phyloP scores from a whole-genome alignment of 345 rosid species.

The Lumnitzera racemosa region DNA sequence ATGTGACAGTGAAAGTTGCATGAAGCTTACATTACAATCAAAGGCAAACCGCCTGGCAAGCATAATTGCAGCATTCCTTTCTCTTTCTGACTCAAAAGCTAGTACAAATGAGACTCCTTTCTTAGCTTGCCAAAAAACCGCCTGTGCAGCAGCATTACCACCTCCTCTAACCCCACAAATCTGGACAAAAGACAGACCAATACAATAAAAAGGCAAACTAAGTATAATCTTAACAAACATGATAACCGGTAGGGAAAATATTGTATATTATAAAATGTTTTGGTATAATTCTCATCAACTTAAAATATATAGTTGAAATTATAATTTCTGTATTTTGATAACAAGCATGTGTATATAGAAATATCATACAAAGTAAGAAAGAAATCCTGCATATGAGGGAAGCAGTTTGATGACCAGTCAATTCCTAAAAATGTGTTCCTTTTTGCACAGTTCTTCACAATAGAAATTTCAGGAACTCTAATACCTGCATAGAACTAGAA shows the following conservation, averaged over 20 bases:
- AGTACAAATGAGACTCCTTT: constrained; percentile 67
- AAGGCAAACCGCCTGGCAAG: constrained; percentile 93
- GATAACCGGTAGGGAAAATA: background rate
- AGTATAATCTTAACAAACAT: background rate
- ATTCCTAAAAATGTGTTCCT: too few species aligned
- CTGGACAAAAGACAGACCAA: constrained; percentile 27
- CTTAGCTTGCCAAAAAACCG: constrained; percentile 87
- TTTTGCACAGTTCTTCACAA: background rate
- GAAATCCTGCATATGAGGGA: too few species aligned
- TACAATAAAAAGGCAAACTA: background rate
- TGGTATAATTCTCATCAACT: too few species aligned
- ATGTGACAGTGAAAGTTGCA: background rate
- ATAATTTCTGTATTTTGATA: too few species aligned
- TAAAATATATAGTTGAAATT: too few species aligned
- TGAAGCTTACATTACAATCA: constrained; percentile 81
- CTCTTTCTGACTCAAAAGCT: constrained; percentile 90
- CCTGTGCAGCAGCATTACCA: constrained; percentile 95
- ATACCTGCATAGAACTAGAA: constrained; percentile 88
- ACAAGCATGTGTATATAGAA: too few species aligned
- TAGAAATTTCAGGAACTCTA: background rate
- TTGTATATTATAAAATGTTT: too few species aligned
- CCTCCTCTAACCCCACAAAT: constrained; percentile 99
- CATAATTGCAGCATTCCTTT: constrained; percentile 87
- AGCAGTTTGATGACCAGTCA: too few species aligned
- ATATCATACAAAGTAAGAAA: too few species aligned